phyloP scores from a whole-genome alignment of 768 basidiomycete genomes.

The Cystofilobasidium ferigula region DNA sequence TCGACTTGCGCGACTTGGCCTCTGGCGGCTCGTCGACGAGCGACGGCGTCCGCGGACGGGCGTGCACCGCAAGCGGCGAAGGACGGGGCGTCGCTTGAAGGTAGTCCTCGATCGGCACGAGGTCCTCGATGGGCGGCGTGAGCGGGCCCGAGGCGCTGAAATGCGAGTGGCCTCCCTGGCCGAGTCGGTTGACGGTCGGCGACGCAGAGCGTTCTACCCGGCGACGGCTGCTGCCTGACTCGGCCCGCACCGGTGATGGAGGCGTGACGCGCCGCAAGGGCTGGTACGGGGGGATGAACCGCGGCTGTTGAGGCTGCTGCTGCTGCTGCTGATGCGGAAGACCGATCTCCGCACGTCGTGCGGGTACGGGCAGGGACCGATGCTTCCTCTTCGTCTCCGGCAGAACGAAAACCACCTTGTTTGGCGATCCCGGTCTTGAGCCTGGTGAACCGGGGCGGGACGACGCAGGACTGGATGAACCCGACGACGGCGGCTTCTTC shows the following conservation, averaged over 20 bases:
- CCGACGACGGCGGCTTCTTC: background rate
- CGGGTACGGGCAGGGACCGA: background rate
- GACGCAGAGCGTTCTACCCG: background rate
- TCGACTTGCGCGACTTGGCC: slow-evolving; percentile 7
- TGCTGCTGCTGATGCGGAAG: too few species aligned
- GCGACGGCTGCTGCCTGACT: background rate
- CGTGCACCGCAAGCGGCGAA: background rate
- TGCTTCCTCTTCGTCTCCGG: background rate
- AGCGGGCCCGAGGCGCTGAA: background rate
- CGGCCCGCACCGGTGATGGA: slow-evolving; percentile 14
- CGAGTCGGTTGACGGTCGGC: background rate
- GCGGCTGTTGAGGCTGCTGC: too few species aligned
- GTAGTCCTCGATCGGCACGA: background rate
- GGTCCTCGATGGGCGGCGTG: background rate
- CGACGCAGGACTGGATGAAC: background rate
- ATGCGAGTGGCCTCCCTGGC: too few species aligned
- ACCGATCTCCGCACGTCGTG: background rate
- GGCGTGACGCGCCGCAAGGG: slow-evolving; percentile 12
- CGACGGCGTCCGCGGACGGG: slow-evolving; percentile 14
- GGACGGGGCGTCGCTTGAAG: background rate
- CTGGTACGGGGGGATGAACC: background rate
- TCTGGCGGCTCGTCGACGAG: background rate
- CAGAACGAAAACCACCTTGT: background rate
- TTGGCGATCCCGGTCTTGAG: background rate
- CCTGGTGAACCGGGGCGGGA: background rate